Base-by-base conservation (phyloP, 495 filamentous ascomycete species). In the Podospora fimiseda region DNA sequence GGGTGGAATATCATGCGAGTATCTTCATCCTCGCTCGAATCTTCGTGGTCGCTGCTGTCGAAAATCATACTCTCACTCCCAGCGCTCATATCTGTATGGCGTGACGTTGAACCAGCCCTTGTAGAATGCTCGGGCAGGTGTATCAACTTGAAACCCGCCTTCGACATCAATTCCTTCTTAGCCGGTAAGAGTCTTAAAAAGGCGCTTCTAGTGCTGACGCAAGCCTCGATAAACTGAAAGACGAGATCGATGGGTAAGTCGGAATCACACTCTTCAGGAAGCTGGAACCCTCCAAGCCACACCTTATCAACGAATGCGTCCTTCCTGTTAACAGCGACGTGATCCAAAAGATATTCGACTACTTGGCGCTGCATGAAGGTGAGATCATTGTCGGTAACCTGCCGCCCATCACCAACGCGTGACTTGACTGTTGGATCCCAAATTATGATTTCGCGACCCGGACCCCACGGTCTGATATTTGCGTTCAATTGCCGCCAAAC, bases 1-100 rank as follows among this genome's bases (percentile, higher is more conserved):
- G 74, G 71, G 27, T 77, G 72, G 57, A 72, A 76, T 40, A 77
- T 70, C 21, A 66, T 67, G 43, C 70, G 65, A 11, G 55, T 44
- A 6, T 63, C 39, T 15, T 67, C 70, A 16, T 59, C 52, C 2
- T 64, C 54, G 2, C 3, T 15, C 16, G 30, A 33, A 6, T 52
- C 23, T 11, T 46, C 48, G 5, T 33, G 30, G 0, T 57, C 49
- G 0, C 40, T 16, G 21, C 30, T 20, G 1, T 36, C 47, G 15
- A 33, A 21, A 22, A 11, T 13, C 11, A 36, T 33, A 13, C 48
- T 44, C 13, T 4, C 11, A 18, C 39, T 18, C 14, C 39, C 39
- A 41, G 27, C 6, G 27, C 27, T 37, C 33, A 37, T 37, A 8
- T 37, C n/a, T 37, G 33, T 37, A 8, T n/a, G 33, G 8, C 33